A percentile compares a stretch with the other conserved stretches of the same genome.
phyloP scores from a whole-genome alignment of 192 early-diverging fungal species.

The Linnemannia hyalina region DNA sequence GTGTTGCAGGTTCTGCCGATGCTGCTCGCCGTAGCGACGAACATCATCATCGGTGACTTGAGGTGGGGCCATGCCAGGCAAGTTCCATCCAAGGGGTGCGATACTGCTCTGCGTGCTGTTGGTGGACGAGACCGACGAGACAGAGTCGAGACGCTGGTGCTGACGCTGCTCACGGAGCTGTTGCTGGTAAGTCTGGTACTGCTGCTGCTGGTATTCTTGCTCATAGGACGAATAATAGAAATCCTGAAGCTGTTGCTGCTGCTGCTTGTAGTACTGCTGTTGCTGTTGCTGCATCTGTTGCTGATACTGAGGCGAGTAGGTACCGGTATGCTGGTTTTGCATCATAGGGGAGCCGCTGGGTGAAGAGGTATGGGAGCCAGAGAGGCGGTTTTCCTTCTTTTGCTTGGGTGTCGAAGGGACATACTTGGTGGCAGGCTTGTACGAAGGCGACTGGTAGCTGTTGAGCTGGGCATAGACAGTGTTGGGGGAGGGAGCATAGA shows the following conservation, averaged over 20 bases:
- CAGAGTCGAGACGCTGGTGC: constrained; percentile 32
- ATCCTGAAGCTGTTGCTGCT: constrained; percentile 50
- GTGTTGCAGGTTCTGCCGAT: not conserved
- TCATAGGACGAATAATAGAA: constrained; percentile 48
- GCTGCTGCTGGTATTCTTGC: constrained; percentile 52
- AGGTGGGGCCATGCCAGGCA: constrained; percentile 48
- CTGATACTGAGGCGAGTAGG: constrained; percentile 33
- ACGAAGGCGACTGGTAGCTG: constrained; percentile 29
- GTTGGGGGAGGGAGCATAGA: constrained; percentile 13
- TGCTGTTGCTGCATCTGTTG: constrained; percentile 40
- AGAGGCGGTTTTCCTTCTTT: constrained; percentile 38
- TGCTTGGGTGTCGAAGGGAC: constrained; percentile 45
- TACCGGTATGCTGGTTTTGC: constrained; percentile 34
- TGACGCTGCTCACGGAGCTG: constrained; percentile 40
- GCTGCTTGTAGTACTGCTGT: constrained; percentile 37
- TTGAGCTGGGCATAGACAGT: constrained; percentile 9
- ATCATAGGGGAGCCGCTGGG: constrained; percentile 28
- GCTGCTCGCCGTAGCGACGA: constrained; percentile 14
- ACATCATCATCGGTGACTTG: constrained; percentile 34
- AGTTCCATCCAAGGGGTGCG: constrained; percentile 49
- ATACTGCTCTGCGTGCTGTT: constrained; percentile 24
- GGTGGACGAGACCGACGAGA: constrained; percentile 31
- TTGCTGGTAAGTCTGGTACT: constrained; percentile 48
- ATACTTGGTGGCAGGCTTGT: constrained; percentile 41
- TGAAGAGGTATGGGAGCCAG: constrained; percentile 30